A percentile compares a stretch with the other conserved stretches of the same genome.
Conservation (phyloP, 1,284 basidiomycete genomes). For the Ustilago shanxiensis region DNA sequence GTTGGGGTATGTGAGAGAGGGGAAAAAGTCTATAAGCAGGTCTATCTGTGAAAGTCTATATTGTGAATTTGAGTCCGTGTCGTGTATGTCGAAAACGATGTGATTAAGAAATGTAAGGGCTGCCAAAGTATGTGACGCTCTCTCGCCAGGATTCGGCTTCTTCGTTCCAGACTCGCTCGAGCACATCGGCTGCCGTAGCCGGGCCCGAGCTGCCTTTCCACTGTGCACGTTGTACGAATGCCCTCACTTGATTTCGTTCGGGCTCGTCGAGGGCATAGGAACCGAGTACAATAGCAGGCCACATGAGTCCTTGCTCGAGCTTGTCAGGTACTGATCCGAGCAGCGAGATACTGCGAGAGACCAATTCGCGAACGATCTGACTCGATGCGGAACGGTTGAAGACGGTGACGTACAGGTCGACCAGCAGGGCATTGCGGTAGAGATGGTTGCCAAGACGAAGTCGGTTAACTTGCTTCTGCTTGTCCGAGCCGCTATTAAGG, state of each 20-base stretch:
- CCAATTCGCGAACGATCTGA: slow-evolving; percentile 30
- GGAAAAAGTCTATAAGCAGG: neutral
- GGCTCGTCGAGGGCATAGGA: slow-evolving; percentile 22
- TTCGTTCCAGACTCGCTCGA: slow-evolving; percentile 41
- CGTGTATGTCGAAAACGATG: neutral
- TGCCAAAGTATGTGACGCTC: slow-evolving; percentile 48
- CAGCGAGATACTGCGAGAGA: slow-evolving; percentile 33
- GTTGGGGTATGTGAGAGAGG: neutral
- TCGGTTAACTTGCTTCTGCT: slow-evolving; percentile 39
- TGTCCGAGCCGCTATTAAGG: neutral
- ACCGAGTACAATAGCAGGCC: slow-evolving; percentile 42
- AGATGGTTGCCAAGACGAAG: slow-evolving; percentile 44
- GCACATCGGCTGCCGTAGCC: slow-evolving; percentile 20
- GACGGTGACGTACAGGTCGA: slow-evolving; percentile 44
- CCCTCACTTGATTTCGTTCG: slow-evolving; percentile 25
- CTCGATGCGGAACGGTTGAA: slow-evolving; percentile 37
- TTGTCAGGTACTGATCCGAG: slow-evolving; percentile 27
- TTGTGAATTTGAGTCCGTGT: neutral
- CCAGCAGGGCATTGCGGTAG: slow-evolving; percentile 45
- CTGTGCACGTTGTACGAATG: slow-evolving; percentile 21
- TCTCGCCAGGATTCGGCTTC: slow-evolving; percentile 34
- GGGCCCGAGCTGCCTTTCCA: slow-evolving; percentile 35
- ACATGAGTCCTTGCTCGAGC: slow-evolving; percentile 39
- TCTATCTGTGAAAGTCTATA: neutral
- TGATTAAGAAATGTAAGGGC: slow-evolving; percentile 32